Percentiles rank a stretch among this genome's conserved stretches.
Conservation (phyloP, 1,284 basidiomycete species). For the Melampsora americana region DNA sequence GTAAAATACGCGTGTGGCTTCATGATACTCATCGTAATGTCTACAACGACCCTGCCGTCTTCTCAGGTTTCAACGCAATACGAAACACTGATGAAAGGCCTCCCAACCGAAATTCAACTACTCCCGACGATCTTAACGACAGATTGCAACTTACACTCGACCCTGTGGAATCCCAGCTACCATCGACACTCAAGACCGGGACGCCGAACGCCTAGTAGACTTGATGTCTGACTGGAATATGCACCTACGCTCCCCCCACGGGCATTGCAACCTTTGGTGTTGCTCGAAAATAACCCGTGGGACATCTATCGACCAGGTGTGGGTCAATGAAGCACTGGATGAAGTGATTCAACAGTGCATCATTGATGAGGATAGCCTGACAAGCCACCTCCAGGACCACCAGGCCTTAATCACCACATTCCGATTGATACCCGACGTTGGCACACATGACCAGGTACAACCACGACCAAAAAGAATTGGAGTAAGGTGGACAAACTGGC, state of each 20-base stretch:
- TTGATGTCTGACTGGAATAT: not conserved
- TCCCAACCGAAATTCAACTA: not conserved
- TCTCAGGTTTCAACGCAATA: not conserved
- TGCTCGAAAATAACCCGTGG: not conserved
- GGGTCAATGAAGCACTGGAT: not conserved
- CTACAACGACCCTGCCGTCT: not conserved
- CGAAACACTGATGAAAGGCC: not conserved
- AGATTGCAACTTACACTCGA: slow-evolving; percentile 14
- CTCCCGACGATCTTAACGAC: not conserved
- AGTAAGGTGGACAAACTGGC: not conserved
- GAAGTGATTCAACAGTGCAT: not conserved
- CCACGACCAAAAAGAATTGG: not conserved
- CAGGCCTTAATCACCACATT: slow-evolving; percentile 8
- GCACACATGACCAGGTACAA: no score
- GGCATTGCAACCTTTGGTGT: slow-evolving; percentile 7
- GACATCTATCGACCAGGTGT: slow-evolving; percentile 6
- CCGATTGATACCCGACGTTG: not conserved
- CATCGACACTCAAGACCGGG: not conserved
- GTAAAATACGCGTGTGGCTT: not conserved
- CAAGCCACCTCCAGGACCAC: slow-evolving; percentile 16
- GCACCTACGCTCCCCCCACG: not conserved
- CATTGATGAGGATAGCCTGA: not conserved
- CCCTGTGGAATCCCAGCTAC: not conserved
- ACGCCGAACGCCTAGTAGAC: not conserved
- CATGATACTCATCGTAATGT: not conserved